Base-by-base conservation (phyloP, 2,329 filamentous ascomycete species). In the Xylariaceae sp. region DNA sequence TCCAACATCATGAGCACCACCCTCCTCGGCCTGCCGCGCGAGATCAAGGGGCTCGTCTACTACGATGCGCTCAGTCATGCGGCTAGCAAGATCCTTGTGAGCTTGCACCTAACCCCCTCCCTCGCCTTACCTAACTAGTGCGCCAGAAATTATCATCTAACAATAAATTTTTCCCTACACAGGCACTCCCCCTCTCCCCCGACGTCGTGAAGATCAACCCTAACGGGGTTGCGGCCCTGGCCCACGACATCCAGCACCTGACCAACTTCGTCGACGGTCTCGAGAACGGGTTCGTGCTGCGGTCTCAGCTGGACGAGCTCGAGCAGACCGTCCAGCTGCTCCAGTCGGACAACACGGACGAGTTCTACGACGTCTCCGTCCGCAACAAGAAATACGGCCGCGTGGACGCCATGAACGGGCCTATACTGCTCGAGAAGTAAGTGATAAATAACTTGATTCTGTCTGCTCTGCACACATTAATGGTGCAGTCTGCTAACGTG, bases 11-110 rank as follows among this genome's bases (percentile, higher is more conserved):
- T 97, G 88, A 89, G 83, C 57, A 92, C 87, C 1, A 95, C 94
- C 0, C 73, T 98, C 4, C 74, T 98, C 2, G 90, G 89, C 1
- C 69, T 98, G n/a, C 92, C 94, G 0, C 81, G 88, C 19, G 87
- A 94, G 55, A 96, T 98, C 63, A 97, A 97, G 60, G 88, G 95
- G 60, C 79, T 96, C 40, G 95, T 98, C 53, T 97, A 98, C 66
- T 96, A 95, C 57, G 92, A 97, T 59, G 92, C 92, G 0, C 74
- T 98, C 24, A 88, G 82, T 39, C 92, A 98, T 62, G 88, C 92
- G 2, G 83, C 87, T 3, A 85, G 85, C 46, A 87, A 85, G 62
- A 92, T 96, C 40, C 64, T 95, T 46, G 83, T 85, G 59, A 51
- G 72, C 57, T 9, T 14, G 11, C 28, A 9, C 21, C 13, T n/a